Conservation (phyloP, 495 filamentous ascomycete species). For the Neurospora intermedia region DNA sequence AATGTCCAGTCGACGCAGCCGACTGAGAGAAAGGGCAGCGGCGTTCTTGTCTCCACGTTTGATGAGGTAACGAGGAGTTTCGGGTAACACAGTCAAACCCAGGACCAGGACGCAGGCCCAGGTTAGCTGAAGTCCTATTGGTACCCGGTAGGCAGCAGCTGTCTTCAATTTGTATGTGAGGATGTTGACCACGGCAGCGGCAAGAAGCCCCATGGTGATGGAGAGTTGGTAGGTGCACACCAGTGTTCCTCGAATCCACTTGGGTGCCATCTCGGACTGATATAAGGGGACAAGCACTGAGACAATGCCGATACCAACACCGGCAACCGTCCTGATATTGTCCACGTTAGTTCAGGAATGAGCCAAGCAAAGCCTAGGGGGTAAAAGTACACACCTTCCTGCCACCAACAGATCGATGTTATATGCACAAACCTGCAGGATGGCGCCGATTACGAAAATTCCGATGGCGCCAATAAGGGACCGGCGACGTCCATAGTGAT, state of each 20-base stretch:
- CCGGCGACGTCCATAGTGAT: slow-evolving; percentile 63
- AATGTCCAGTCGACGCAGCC: slow-evolving; percentile 65
- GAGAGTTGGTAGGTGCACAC: slow-evolving; percentile 86
- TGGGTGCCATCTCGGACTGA: slow-evolving; percentile 83
- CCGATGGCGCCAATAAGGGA: slow-evolving; percentile 58
- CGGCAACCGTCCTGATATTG: slow-evolving; percentile 49
- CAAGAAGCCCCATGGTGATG: slow-evolving; percentile 73
- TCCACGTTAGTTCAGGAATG: background rate
- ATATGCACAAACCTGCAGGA: slow-evolving; percentile 64
- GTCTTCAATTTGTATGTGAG: slow-evolving; percentile 52
- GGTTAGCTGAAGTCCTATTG: slow-evolving; percentile 72
- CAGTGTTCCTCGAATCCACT: slow-evolving; percentile 86
- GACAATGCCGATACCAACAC: slow-evolving; percentile 74
- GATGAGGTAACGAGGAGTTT: slow-evolving; percentile 81
- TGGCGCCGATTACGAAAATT: slow-evolving; percentile 76
- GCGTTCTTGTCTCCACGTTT: slow-evolving; percentile 61
- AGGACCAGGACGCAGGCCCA: slow-evolving; percentile 70
- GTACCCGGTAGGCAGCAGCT: slow-evolving; percentile 69
- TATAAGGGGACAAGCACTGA: slow-evolving; percentile 77
- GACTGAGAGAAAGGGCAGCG: slow-evolving; percentile 61
- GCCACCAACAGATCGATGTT: slow-evolving; percentile 48
- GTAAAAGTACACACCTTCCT: slow-evolving; percentile 37
- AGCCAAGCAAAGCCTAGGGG: background rate
- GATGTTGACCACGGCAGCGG: slow-evolving; percentile 78
- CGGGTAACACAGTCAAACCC: slow-evolving; percentile 69